Base-by-base conservation (phyloP, 768 basidiomycete species). In the Phlebiopsis gigantea region DNA sequence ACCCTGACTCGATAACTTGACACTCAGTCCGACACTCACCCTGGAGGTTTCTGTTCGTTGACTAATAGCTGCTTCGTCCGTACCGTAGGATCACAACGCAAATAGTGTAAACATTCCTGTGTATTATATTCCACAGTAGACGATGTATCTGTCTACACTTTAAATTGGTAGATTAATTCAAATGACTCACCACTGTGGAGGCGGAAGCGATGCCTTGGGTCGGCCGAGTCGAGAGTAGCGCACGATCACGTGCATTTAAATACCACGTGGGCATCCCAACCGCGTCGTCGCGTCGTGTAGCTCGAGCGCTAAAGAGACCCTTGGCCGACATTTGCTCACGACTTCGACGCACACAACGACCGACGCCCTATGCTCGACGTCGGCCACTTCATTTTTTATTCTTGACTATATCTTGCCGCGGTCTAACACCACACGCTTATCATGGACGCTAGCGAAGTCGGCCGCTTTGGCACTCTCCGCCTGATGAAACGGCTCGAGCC, bases 381-480 rank as follows among this genome's bases (percentile, higher is more conserved):
- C 14, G 19, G 21, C 26, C 47, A n/a, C 47, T 14, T 12, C 15
- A 17, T 19, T 8, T 4, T n/a, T 4, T 14, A 29, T 29, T 41
- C 26, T 51, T 51, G 50, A 26, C 30, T 14, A 51, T 12, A 2
- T 30, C 9, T 51, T 7, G 45, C 24, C 19, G 28, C 22, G n/a
- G 5, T 28, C n/a, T 14, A 57, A 30, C 25, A 46, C 41, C 21
- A 1, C 39, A 45, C 21, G 12, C 22, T 45, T 43, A 19, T 9
- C 15, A 70, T 73, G 79, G 78, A 80, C 57, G 58, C 68, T 1
- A 77, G 71, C 60, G 80, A 82, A 59, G 73, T 86, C n/a, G 87
- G 87, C 8, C 75, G 77, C 50, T 84, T 78, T 64, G 87, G 87
- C 4, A 84, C 85, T 0, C 71, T 90, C 3, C 79, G 81, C 48